Conservation (phyloP, 306 rosid genomes). For the Ammopiptanthus mongolicus region DNA sequence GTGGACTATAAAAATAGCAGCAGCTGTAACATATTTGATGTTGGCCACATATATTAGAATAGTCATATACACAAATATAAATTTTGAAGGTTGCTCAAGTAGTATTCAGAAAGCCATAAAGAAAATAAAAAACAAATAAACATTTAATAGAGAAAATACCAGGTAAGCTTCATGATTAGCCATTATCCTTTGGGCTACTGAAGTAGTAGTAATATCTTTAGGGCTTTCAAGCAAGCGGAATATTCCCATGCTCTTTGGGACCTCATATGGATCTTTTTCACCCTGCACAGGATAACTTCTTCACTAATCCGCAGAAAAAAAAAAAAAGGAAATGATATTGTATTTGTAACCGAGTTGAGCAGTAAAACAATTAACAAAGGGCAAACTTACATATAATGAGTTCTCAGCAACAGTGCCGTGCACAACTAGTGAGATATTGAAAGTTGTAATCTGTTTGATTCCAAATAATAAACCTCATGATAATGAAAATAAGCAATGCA, state of each 20-base stretch:
- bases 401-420: conserved; percentile 86
- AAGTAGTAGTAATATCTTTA: conserved; percentile 62
- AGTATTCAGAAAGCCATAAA: not conserved
- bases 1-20: not conserved
- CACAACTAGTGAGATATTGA: conserved; percentile 77
- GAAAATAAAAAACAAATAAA: not conserved
- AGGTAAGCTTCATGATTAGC: conserved; percentile 89
- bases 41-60: not conserved
- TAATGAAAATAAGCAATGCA: conserved; percentile 16
- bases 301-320: not conserved
- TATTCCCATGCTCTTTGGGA: conserved; percentile 80
- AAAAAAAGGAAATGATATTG: not conserved
- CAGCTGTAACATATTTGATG: not conserved
- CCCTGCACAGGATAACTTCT: conserved; percentile 40
- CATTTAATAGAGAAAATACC: conserved; percentile 36
- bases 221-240: conserved; percentile 89
- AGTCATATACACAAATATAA: not conserved
- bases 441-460: conserved; percentile 79
- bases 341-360: not conserved
- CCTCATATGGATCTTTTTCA: conserved; percentile 64
- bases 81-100: not conserved
- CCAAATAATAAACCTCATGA: conserved; percentile 13
- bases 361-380: not conserved
- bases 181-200: conserved; percentile 84
- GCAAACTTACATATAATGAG: conserved; percentile 46